phyloP scores from a whole-genome alignment of 176 grass and related monocot genomes.

The Ensete glaucum region DNA sequence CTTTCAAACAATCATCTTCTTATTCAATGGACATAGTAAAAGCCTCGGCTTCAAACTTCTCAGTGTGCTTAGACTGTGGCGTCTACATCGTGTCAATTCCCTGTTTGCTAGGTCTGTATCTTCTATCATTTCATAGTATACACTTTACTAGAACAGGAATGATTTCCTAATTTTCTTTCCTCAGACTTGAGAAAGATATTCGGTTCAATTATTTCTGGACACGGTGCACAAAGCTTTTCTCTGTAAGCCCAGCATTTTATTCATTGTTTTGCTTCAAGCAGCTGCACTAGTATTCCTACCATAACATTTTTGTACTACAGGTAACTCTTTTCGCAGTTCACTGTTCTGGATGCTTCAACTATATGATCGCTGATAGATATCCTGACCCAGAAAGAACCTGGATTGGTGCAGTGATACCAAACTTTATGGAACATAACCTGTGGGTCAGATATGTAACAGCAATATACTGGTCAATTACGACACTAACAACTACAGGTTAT shows the following conservation, averaged over 20 bases:
- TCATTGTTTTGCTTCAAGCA: neutral
- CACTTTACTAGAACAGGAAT: neutral
- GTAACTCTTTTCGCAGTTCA: conserved; percentile 16
- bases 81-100: conserved; percentile 8
- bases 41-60: conserved; percentile 12
- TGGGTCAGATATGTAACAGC: conserved; percentile 17
- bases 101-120: conserved; percentile 9
- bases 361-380: conserved; percentile 18
- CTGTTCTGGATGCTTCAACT: conserved; percentile 17
- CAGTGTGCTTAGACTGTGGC: conserved; percentile 12
- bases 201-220: conserved; percentile 13
- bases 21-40: neutral
- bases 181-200: conserved; percentile 19
- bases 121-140: neutral
- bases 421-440: conserved; percentile 3
- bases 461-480: conserved; percentile 22
- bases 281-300: neutral
- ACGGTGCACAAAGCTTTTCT: conserved; percentile 3
- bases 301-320: neutral
- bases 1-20: neutral
- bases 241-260: conserved; percentile 1
- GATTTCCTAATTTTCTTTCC: neutral
- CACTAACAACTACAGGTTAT: conserved; percentile 15
- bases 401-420: conserved; percentile 18
- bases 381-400: conserved; percentile 1